Base-by-base conservation (phyloP, 495 filamentous ascomycete species). In the Apodospora peruviana region DNA sequence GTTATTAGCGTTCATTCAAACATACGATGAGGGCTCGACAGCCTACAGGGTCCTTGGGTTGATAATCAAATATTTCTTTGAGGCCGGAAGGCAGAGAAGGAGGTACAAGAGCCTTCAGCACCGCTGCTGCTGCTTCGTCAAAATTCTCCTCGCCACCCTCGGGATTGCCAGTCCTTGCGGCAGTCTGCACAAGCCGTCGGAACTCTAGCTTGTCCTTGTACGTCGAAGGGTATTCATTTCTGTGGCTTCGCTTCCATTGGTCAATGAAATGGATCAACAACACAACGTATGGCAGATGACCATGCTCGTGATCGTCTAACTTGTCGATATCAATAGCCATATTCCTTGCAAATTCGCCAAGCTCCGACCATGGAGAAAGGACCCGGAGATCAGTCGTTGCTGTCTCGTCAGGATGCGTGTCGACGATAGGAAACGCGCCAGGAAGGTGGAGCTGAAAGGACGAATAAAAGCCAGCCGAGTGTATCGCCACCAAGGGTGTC, bases 91-190 rank as follows among this genome's bases (percentile, higher is more conserved):
- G 79, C 42, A 93, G 66, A 46, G 76, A 79, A 38, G 83, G 81
- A 32, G 43, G 45, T 8, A 62, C 63, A 19, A 97, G 70, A 10
- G 84, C 84, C 68, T 95, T 96, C 48, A 96, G 65, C 2, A 97
- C 90, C 3, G 91, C 91, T 10, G 79, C 83, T 20, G 80, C 82
- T 14, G 93, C 93, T 67, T 99, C 93, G 34, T 96, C 90, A 63
- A 86, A 99, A 64, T 99, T 99, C 73, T 98, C 93, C 64, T 97
- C 93, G 51, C 86, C 87, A 27, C 89, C 91, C 69, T 96, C 91
- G 24, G 90, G 64, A 54, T 81, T 91, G 56, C 84, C 70, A 35
- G 74, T 87, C 56, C 93, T 78, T 47, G 85, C 79, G 11, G 80
- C 79, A 5, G 70, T 69, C 45, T 76, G 69, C 0, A 96, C 82